Evolutionary conservation across 2,329 filamentous ascomycete genomes (phyloP).

Genomic region (Aspergillus oerlinghausenensis): DNA sequence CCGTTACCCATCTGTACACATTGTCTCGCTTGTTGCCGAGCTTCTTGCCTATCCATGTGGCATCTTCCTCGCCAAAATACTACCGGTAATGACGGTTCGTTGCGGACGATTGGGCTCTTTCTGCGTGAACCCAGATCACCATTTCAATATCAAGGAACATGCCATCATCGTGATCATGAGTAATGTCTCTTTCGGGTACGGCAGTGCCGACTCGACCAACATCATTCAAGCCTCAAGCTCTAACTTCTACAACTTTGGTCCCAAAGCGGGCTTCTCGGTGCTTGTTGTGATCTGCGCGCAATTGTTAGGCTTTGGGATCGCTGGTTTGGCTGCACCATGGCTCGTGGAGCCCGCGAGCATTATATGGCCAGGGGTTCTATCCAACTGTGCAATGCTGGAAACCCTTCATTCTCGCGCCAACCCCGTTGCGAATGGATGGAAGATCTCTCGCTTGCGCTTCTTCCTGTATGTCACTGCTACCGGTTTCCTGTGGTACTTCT

Average conservation of each 20-base stretch:
- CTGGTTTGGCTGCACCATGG: constrained; percentile 34
- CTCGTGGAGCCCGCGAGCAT: constrained; percentile 37
- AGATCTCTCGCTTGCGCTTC: constrained; percentile 35
- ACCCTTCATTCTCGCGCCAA: constrained; percentile 38
- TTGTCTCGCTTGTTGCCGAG: constrained; percentile 45
- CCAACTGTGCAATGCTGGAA: constrained; percentile 36
- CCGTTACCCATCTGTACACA: constrained; percentile 44
- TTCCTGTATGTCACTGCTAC: constrained; percentile 30
- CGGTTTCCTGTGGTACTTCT: constrained; percentile 46
- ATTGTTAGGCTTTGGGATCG: constrained; percentile 38
- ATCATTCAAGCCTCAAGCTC: constrained; percentile 40
- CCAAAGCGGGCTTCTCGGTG: constrained; percentile 37
- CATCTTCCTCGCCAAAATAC: constrained; percentile 34
- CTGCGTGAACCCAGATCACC: constrained; percentile 38
- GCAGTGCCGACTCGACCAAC: constrained; percentile 44
- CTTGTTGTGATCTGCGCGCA: constrained; percentile 37
- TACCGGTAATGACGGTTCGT: constrained; percentile 32
- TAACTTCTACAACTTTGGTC: constrained; percentile 39
- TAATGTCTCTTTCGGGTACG: constrained; percentile 47
- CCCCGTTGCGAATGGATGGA: constrained; percentile 35
- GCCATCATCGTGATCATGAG: constrained; percentile 46
- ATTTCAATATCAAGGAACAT: constrained; percentile 48
- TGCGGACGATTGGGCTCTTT: constrained; percentile 18
- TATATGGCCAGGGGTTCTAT: constrained; percentile 38
- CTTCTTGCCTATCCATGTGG: constrained; percentile 43